Evolutionary conservation across 495 filamentous ascomycete species (phyloP), one percentile per base, ranked within the genome.

Genomic region (Aspergillus saccharolyticus): DNA sequence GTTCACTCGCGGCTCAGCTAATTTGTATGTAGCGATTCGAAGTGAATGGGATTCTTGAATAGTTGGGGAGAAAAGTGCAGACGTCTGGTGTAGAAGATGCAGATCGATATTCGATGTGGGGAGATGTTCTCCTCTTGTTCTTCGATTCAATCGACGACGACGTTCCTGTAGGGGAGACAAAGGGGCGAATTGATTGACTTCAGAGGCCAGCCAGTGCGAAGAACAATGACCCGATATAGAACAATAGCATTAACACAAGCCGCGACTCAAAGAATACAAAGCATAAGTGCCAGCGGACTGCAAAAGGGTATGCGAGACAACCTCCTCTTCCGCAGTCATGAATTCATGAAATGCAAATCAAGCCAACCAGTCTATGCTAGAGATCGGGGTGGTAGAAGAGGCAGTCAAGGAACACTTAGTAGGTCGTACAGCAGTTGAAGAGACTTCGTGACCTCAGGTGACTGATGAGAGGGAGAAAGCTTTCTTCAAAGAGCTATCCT

Each of bases 401-500:
- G n/a, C n/a, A 39, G 10, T 39, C 12, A 15, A 39, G 2, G 14
- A 12, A 15, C 14, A 12, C 33, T 39, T 12, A 9, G 4, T 2
- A 12, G 10, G 10, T 39, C 10, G 33, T 39, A 39, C 33, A 9
- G 14, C 33, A 39, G 33, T 39, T 5, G 33, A 3, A 30, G 17
- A 50, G 30, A 3, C 12, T 24, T 28, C 16, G 16, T 16, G 15
- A 50, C 47, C 47, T 49, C 22, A 28, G 47, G 47, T 49, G 47
- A 49, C 30, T 6, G 47, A 28, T 16, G 22, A 6, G 3, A 14
- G 22, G 51, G 25, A 28, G 25, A 28, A 28, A 53, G 17, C 51
- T 53, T 50, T 24, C 21, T 50, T 16, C 47, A 6, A 19, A 42
- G 28, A 53, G 51, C 51, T 44, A 43, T 43, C 51, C 30, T 53